Percentiles rank a stretch among this genome's conserved stretches.
Evolutionary conservation across 2,329 filamentous ascomycete genomes (phyloP).

Genomic region (Monilinia aucupariae): DNA sequence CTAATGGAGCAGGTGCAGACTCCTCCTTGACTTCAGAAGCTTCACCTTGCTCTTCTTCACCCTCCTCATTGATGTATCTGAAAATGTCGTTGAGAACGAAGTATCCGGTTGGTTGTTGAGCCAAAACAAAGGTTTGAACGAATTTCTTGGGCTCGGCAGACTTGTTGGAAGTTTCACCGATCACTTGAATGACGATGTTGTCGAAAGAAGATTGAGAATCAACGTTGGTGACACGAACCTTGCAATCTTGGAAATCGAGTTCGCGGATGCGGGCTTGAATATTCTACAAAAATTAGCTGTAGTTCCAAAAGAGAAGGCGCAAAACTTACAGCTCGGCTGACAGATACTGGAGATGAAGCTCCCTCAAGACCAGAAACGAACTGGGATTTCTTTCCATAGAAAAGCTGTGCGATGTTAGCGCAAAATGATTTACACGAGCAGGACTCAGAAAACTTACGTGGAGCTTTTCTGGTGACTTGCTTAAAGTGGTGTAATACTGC

Average conservation of each 20-base stretch:
- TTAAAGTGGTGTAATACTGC: conserved; percentile 97
- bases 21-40: conserved; percentile 33
- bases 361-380: conserved; percentile 90
- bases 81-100: conserved; percentile 98
- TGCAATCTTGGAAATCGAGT: conserved; percentile 93
- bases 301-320: not conserved
- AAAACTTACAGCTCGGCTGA: conserved; percentile 73
- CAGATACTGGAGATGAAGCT: conserved; percentile 77
- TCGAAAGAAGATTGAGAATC: conserved; percentile 89
- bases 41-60: conserved; percentile 63
- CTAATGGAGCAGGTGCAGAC: conserved; percentile 25
- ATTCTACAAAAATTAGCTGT: conserved; percentile 47
- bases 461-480: conserved; percentile 89
- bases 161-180: conserved; percentile 96
- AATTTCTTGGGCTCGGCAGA: conserved; percentile 89
- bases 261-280: conserved; percentile 93
- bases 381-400: conserved; percentile 94
- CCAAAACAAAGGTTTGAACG: conserved; percentile 94
- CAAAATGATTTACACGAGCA: not conserved
- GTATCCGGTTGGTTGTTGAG: conserved; percentile 92
- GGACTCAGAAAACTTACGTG: conserved; percentile 50
- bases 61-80: conserved; percentile 81
- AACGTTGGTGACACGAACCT: conserved; percentile 96
- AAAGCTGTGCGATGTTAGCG: conserved; percentile 52
- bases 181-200: conserved; percentile 96